Conservation (phyloP, 2,329 filamentous ascomycete species). For the Pseudocercospora fijiensis region DNA sequence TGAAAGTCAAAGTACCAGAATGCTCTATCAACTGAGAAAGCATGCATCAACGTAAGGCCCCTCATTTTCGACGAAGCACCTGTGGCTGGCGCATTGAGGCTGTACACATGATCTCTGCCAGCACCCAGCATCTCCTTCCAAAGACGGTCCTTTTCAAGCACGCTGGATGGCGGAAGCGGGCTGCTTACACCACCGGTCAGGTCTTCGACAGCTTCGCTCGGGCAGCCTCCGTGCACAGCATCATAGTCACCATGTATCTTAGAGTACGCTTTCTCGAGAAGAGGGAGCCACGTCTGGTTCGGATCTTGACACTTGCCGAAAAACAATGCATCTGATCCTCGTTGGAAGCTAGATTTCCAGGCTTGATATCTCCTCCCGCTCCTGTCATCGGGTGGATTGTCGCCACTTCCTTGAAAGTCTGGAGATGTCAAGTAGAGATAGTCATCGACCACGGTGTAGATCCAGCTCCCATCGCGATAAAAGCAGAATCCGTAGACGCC, state of each 20-base stretch:
- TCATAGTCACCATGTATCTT: constrained; percentile 78
- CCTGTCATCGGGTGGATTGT: constrained; percentile 37
- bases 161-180: constrained; percentile 20
- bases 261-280: constrained; percentile 77
- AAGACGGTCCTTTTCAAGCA: constrained; percentile 16
- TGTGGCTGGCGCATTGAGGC: neutral
- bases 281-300: constrained; percentile 76
- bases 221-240: constrained; percentile 70
- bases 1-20: constrained; percentile 5
- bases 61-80: neutral
- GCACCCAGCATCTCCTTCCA: constrained; percentile 10
- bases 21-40: constrained; percentile 8
- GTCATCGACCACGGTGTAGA: constrained; percentile 84
- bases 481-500: constrained; percentile 84
- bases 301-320: constrained; percentile 71
- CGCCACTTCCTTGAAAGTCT: constrained; percentile 65
- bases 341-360: constrained; percentile 64
- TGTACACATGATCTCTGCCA: neutral
- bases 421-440: constrained; percentile 80
- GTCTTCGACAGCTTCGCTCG: constrained; percentile 61
- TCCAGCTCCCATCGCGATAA: constrained; percentile 80
- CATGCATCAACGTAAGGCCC: constrained; percentile 4
- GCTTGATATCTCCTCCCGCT: constrained; percentile 54
- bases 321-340: constrained; percentile 70
- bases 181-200: constrained; percentile 44